A percentile compares a stretch with the other conserved stretches of the same genome.
phyloP scores from a whole-genome alignment of 495 filamentous ascomycete species.

The Aspergillus indologenus region DNA sequence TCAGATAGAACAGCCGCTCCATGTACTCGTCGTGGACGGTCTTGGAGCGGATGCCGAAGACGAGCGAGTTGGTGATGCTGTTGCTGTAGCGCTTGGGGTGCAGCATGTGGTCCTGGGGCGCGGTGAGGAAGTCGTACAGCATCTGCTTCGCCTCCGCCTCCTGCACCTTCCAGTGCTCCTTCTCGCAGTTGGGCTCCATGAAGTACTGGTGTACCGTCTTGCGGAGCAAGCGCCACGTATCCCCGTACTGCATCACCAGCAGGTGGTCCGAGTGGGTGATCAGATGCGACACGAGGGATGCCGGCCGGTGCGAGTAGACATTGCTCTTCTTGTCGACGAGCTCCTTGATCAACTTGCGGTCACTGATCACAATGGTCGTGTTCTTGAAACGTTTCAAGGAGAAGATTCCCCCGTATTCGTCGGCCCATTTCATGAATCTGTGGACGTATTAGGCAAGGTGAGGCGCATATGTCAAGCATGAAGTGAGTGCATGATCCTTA shows the following conservation, averaged over 20 bases:
- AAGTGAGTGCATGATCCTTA: too few relatives aligned
- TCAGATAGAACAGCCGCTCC: conserved; percentile 40
- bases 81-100: conserved; percentile 49
- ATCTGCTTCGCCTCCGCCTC: conserved; percentile 49
- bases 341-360: conserved; percentile 35
- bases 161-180: conserved; percentile 35
- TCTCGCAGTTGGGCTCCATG: conserved; percentile 38
- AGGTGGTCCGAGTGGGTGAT: conserved; percentile 46
- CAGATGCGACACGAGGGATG: conserved; percentile 42
- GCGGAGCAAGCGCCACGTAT: conserved; percentile 38
- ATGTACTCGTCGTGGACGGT: conserved; percentile 22
- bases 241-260: conserved; percentile 44
- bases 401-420: conserved; percentile 43
- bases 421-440: conserved; percentile 46
- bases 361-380: conserved; percentile 39
- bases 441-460: too few relatives aligned
- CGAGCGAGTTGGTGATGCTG: conserved; percentile 40
- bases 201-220: conserved; percentile 43
- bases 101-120: conserved; percentile 38
- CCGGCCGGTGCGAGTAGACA: conserved; percentile 45
- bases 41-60: conserved; percentile 44
- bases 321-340: conserved; percentile 43
- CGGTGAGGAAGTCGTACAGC: conserved; percentile 36
- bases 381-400: conserved; percentile 38
- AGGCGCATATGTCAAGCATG: too few relatives aligned